Evolutionary conservation across 441 rosid species (phyloP).

Genomic region (Gossypium lobatum): DNA sequence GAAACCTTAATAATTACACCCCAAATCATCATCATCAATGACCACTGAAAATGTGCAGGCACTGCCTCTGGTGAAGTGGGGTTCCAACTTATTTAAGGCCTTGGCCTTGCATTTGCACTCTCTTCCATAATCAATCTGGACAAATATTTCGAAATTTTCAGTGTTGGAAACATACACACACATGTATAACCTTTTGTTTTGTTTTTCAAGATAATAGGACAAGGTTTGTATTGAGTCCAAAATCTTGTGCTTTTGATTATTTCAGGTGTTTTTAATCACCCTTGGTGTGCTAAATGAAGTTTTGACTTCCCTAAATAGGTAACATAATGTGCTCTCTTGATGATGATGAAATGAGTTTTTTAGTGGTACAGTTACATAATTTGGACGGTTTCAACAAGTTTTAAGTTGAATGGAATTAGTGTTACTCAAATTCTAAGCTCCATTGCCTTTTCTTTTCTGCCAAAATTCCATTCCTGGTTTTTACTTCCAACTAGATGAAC

Average conservation of each 20-base stretch:
- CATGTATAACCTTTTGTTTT: neutral
- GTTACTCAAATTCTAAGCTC: too few relatives aligned
- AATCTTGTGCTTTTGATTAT: neutral
- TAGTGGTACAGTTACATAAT: too few relatives aligned
- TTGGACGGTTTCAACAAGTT: too few relatives aligned
- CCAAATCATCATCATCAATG: neutral
- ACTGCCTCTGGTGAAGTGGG: neutral
- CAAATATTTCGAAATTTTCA: neutral
- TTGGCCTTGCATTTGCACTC: neutral
- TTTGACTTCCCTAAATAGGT: too few relatives aligned
- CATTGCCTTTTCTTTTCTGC: too few relatives aligned
- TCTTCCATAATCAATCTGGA: neutral
- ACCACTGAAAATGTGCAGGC: constrained; percentile 2
- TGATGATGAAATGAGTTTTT: too few relatives aligned
- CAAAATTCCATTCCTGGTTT: too few relatives aligned
- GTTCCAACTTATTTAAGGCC: neutral
- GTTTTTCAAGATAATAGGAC: neutral
- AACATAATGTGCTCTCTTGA: too few relatives aligned
- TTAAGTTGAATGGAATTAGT: too few relatives aligned
- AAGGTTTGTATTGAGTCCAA: neutral
- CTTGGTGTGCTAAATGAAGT: neutral
- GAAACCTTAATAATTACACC: neutral
- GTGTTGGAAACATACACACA: neutral
- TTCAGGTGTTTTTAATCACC: neutral
- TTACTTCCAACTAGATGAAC: too few relatives aligned